Conservation (phyloP, 805 yeast genomes). For the Candida tammaniensis region DNA sequence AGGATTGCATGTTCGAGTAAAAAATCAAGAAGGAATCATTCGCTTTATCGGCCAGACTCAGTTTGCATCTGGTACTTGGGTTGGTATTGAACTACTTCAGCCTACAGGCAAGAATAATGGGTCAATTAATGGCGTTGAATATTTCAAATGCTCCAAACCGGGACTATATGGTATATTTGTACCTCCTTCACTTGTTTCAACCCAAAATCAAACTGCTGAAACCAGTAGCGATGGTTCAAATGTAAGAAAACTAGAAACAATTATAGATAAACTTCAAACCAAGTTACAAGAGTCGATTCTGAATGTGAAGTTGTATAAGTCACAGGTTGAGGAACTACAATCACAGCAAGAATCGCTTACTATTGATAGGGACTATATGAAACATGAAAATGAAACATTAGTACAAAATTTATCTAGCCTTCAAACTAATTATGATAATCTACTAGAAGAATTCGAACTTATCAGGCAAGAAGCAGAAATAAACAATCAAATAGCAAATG, state of each 20-base stretch:
- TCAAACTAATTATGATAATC: conserved; percentile 24
- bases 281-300: conserved; percentile 38
- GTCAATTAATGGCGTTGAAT: conserved; percentile 39
- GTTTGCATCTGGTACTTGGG: conserved; percentile 59
- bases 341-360: conserved; percentile 24
- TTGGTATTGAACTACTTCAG: conserved; percentile 44
- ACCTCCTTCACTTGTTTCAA: conserved; percentile 8
- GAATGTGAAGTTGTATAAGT: conserved; percentile 21
- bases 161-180: conserved; percentile 50
- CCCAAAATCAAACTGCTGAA: neutral
- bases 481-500: conserved; percentile 35
- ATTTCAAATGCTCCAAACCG: conserved; percentile 36
- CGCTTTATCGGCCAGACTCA: conserved; percentile 51
- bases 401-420: conserved; percentile 21
- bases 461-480: conserved; percentile 36
- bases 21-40: conserved; percentile 44
- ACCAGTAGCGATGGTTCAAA: neutral
- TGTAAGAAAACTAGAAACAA: conserved; percentile 3
- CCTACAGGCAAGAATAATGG: conserved; percentile 51
- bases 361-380: conserved; percentile 46
- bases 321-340: conserved; percentile 11
- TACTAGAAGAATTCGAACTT: conserved; percentile 28
- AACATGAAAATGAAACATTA: conserved; percentile 31
- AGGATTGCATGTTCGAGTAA: conserved; percentile 34
- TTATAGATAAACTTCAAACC: conserved; percentile 41